phyloP scores from a whole-genome alignment of 176 grass and related monocot species.

The Carex scoparia region DNA sequence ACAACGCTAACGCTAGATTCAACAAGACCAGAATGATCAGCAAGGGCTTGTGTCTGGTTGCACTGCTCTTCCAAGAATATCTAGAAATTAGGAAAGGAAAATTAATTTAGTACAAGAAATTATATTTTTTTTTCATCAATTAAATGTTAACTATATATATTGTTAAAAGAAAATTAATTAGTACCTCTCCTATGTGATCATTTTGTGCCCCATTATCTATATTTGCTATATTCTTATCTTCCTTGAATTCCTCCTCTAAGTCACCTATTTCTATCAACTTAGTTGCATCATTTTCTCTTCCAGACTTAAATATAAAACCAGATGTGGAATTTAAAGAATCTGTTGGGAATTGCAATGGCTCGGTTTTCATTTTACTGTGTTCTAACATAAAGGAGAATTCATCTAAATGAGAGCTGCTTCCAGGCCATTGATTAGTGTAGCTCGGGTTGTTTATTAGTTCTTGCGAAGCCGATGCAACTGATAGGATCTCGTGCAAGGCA shows the following conservation, averaged over 20 bases:
- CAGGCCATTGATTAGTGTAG: constrained; percentile 62
- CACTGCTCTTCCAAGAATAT: constrained; percentile 49
- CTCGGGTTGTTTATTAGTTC: constrained; percentile 56
- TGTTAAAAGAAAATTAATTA: not conserved
- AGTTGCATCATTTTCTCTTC: constrained; percentile 27
- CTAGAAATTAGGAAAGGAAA: constrained; percentile 21
- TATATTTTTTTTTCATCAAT: not conserved
- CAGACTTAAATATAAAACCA: constrained; percentile 21
- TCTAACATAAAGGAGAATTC: constrained; percentile 20
- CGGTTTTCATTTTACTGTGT: constrained; percentile 10
- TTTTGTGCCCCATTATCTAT: constrained; percentile 46
- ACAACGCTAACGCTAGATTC: constrained; percentile 34
- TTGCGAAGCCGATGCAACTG: constrained; percentile 63
- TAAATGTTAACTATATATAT: not conserved
- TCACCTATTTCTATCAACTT: constrained; percentile 54
- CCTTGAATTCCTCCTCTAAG: constrained; percentile 54
- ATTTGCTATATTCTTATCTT: constrained; percentile 49
- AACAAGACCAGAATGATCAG: constrained; percentile 34
- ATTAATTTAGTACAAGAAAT: not conserved
- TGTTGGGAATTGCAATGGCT: not conserved
- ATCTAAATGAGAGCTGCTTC: constrained; percentile 37
- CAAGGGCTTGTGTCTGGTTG: constrained; percentile 34
- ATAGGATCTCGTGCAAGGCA: constrained; percentile 80
- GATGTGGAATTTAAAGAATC: constrained; percentile 23
- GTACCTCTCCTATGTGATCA: constrained; percentile 59